Evolutionary conservation across 2,329 filamentous ascomycete species (phyloP).

Genomic region (Epichloe coenophiala): DNA sequence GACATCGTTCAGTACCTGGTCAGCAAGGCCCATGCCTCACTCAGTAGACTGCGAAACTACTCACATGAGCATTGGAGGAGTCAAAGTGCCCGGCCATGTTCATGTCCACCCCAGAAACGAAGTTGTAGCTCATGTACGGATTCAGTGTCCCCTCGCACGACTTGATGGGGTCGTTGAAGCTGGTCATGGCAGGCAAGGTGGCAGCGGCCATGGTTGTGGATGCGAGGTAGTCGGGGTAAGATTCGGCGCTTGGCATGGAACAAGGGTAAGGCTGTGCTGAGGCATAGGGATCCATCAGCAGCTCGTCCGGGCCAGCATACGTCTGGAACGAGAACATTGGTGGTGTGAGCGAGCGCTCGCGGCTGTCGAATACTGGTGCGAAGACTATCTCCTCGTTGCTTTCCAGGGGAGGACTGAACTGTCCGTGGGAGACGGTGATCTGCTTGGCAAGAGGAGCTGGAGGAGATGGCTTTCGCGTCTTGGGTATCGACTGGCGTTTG

Average conservation of each 20-base stretch:
- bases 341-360: slow-evolving; percentile 58
- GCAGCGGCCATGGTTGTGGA: slow-evolving; percentile 40
- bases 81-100: slow-evolving; percentile 49
- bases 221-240: slow-evolving; percentile 42
- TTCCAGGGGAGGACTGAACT: slow-evolving; percentile 47
- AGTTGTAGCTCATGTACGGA: slow-evolving; percentile 55
- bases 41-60: slow-evolving; percentile 39
- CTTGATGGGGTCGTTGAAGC: slow-evolving; percentile 44
- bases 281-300: slow-evolving; percentile 46
- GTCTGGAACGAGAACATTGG: slow-evolving; percentile 53
- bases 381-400: slow-evolving; percentile 55
- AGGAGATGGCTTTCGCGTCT: slow-evolving; percentile 15
- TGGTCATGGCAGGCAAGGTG: slow-evolving; percentile 51
- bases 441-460: slow-evolving; percentile 21
- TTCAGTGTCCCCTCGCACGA: slow-evolving; percentile 43
- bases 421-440: slow-evolving; percentile 30
- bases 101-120: slow-evolving; percentile 51
- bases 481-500: slow-evolving; percentile 24
- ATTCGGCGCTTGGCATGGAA: slow-evolving; percentile 34
- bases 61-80: slow-evolving; percentile 62
- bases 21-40: slow-evolving; percentile 32
- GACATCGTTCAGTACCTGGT: slow-evolving; percentile 16
- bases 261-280: slow-evolving; percentile 35
- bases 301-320: slow-evolving; percentile 54
- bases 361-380: slow-evolving; percentile 40